Conservation (phyloP, 257 asterid species). For the Handroanthus guayacan region DNA sequence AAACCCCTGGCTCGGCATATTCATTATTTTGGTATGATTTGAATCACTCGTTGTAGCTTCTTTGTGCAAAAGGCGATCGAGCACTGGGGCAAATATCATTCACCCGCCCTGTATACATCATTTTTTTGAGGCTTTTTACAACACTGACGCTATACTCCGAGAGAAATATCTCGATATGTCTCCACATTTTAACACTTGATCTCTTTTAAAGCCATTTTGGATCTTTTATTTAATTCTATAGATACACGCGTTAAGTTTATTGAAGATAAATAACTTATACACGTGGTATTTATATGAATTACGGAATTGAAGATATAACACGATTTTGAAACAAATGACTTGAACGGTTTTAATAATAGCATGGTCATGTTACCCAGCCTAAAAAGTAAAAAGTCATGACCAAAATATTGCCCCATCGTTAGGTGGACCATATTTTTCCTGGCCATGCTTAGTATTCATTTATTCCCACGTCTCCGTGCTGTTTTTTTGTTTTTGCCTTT, state of each 20-base stretch:
- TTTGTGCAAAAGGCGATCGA: not conserved
- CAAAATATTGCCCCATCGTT: not conserved
- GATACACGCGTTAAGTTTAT: no score
- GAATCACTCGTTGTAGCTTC: conserved; percentile 10
- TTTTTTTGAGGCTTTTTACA: not conserved
- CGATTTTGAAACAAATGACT: no score
- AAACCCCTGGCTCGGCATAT: not conserved
- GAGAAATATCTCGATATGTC: no score
- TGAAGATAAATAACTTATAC: no score
- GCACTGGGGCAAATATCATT: not conserved
- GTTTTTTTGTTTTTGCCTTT: not conserved
- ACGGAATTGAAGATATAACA: no score
- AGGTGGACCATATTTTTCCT: not conserved
- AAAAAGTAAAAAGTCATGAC: conserved; percentile 26
- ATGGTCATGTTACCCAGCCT: not conserved
- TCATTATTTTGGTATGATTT: conserved; percentile 12
- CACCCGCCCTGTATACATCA: not conserved
- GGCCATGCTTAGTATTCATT: conserved; percentile 2
- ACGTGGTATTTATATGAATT: no score
- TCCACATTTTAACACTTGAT: no score
- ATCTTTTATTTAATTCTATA: no score
- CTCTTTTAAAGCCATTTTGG: no score
- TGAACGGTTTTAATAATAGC: conserved; percentile 2
- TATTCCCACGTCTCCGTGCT: not conserved
- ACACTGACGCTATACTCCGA: no score